A percentile compares a stretch with the other conserved stretches of the same genome.
Conservation (phyloP, 2,329 filamentous ascomycete species). For the Ophiostoma montium region DNA sequence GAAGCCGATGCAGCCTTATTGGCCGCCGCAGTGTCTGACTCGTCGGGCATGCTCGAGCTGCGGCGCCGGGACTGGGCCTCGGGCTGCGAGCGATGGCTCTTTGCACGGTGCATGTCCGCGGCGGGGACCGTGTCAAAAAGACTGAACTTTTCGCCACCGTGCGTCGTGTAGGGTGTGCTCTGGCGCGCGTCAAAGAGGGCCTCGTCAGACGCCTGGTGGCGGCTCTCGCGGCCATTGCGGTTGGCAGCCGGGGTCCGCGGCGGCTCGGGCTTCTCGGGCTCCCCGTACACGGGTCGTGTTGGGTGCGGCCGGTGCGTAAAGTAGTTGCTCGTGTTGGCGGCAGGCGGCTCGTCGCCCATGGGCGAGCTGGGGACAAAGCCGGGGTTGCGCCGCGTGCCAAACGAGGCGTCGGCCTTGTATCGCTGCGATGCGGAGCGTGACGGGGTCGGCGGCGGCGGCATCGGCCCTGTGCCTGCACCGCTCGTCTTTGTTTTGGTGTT, state of each 20-base stretch:
- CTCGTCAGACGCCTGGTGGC: constrained; percentile 6
- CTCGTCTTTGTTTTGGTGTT: constrained; percentile 11
- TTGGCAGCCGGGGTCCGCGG: background rate
- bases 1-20: constrained; percentile 7
- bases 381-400: constrained; percentile 31
- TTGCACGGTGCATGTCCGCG: constrained; percentile 27
- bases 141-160: constrained; percentile 44
- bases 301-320: constrained; percentile 22
- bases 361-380: constrained; percentile 38
- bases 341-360: constrained; percentile 38
- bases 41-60: constrained; percentile 21
- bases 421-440: constrained; percentile 38
- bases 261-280: background rate
- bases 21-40: constrained; percentile 17
- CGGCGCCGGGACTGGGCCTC: constrained; percentile 16
- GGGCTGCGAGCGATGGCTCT: constrained; percentile 27
- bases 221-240: constrained; percentile 17
- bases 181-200: constrained; percentile 33
- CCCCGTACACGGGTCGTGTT: background rate
- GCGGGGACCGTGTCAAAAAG: constrained; percentile 31
- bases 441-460: constrained; percentile 23
- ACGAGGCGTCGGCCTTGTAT: constrained; percentile 40
- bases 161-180: constrained; percentile 41
- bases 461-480: constrained; percentile 15
- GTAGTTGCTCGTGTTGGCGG: constrained; percentile 34